Evolutionary conservation across 805 yeast genomes (phyloP).

Genomic region (Ogataea naganishii): DNA sequence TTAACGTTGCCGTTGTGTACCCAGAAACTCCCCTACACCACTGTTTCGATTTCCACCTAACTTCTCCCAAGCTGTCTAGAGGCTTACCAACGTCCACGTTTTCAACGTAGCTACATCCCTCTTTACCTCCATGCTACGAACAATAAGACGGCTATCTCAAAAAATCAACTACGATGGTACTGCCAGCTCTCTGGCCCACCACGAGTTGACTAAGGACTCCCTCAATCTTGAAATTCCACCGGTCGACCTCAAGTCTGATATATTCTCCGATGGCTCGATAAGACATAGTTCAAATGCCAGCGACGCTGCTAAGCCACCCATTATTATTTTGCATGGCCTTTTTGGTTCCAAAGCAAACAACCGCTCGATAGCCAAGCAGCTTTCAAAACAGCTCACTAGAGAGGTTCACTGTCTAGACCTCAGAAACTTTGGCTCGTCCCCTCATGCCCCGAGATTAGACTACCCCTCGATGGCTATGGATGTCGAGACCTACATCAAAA

Average conservation of each 20-base stretch:
- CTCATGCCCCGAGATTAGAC: slow-evolving; percentile 62
- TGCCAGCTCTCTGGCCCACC: slow-evolving; percentile 11
- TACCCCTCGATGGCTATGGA: slow-evolving; percentile 81
- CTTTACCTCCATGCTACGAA: no score
- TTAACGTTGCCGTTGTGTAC: no score
- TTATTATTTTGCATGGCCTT: slow-evolving; percentile 79
- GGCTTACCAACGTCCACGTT: no score
- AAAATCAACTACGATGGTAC: slow-evolving; percentile 19
- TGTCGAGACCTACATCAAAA: slow-evolving; percentile 61
- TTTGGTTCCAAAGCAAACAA: slow-evolving; percentile 83
- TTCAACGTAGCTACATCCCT: no score
- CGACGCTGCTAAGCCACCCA: slow-evolving; percentile 37
- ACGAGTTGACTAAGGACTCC: slow-evolving; percentile 5
- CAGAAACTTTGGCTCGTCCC: slow-evolving; percentile 91
- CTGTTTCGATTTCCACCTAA: no score
- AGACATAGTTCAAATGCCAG: no score
- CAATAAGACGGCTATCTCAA: slow-evolving; percentile 2
- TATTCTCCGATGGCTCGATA: slow-evolving; percentile 13
- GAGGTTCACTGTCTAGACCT: slow-evolving; percentile 68
- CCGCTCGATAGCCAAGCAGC: slow-evolving; percentile 36
- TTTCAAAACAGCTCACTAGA: slow-evolving; percentile 38
- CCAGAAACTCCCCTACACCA: no score
- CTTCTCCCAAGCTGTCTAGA: no score
- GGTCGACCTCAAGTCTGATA: slow-evolving; percentile 17
- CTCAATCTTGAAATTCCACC: slow-evolving; percentile 5